Percentiles rank a stretch among this genome's conserved stretches.
These are phyloP conservation scores for Withania somnifera DNA, from an alignment of 305 asterid genomes.

Conservation along the genomic window DNA sequence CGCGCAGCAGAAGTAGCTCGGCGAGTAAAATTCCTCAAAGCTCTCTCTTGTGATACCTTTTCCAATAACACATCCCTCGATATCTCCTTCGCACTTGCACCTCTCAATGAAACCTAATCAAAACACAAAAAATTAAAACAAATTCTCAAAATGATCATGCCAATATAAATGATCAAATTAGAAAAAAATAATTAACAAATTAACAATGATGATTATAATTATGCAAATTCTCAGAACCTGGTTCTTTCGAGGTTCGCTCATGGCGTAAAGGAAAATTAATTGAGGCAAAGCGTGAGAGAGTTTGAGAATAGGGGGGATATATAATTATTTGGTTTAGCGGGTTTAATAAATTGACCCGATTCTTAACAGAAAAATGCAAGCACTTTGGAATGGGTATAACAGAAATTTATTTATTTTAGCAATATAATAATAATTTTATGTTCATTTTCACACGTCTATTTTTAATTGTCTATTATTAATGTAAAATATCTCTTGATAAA, in stretches of 20 bases:
- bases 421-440: too few species aligned
- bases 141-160: too few species aligned
- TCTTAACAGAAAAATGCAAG: neutral
- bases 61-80: slow-evolving; percentile 73
- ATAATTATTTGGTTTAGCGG: neutral
- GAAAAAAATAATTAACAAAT: too few species aligned
- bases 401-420: too few species aligned
- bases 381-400: neutral
- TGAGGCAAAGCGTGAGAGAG: neutral
- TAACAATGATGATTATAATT: too few species aligned
- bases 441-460: too few species aligned
- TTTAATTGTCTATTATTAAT: too few species aligned
- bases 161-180: too few species aligned
- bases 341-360: neutral
- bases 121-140: neutral
- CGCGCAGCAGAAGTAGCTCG: slow-evolving; percentile 68
- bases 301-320: neutral
- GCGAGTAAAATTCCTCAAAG: slow-evolving; percentile 57
- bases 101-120: slow-evolving; percentile 83
- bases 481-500: too few species aligned
- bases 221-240: too few species aligned
- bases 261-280: neutral
- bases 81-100: slow-evolving; percentile 90
- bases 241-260: neutral
- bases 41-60: slow-evolving; percentile 71